Evolutionary conservation across 106 monocot genomes (phyloP).

Genomic region (Phalaenopsis aphrodite): DNA sequence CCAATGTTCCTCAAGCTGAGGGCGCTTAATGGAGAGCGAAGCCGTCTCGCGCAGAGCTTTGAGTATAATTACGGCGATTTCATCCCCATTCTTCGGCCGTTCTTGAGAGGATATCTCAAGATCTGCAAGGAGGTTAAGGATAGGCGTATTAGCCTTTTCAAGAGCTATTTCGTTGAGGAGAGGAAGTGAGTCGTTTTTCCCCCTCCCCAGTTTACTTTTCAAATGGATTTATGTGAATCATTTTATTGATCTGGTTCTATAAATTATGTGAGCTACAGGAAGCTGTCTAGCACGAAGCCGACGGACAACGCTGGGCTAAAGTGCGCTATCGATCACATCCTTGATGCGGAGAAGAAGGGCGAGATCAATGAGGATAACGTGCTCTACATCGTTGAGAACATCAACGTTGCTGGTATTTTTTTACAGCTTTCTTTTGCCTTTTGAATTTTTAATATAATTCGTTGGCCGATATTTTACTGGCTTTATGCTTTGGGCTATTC

Average conservation of each 20-base stretch:
- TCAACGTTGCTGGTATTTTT: constrained; percentile 42
- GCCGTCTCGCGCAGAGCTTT: constrained; percentile 56
- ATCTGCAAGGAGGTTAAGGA: constrained; percentile 51
- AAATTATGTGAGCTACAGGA: constrained; percentile 17
- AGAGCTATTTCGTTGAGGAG: constrained; percentile 45
- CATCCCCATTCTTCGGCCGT: constrained; percentile 45
- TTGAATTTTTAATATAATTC: background rate
- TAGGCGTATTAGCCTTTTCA: constrained; percentile 31
- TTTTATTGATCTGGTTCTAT: background rate
- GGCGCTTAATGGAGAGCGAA: constrained; percentile 43
- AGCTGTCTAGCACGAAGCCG: constrained; percentile 28
- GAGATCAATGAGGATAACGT: constrained; percentile 61
- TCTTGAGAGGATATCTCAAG: constrained; percentile 45
- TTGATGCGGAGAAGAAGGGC: constrained; percentile 47
- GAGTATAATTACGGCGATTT: constrained; percentile 65
- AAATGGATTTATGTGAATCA: background rate
- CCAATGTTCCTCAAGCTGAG: constrained; percentile 35
- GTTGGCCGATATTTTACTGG: background rate
- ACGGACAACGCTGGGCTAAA: constrained; percentile 14
- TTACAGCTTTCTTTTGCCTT: background rate
- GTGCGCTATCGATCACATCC: constrained; percentile 56
- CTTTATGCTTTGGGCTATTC: background rate
- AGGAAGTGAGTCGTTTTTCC: constrained; percentile 30
- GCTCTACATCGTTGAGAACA: constrained; percentile 64
- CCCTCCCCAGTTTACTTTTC: background rate